These are phyloP conservation scores for Aphanomyces invadans DNA, from an alignment of 352 stramenopile species.

Conservation along the genomic window DNA sequence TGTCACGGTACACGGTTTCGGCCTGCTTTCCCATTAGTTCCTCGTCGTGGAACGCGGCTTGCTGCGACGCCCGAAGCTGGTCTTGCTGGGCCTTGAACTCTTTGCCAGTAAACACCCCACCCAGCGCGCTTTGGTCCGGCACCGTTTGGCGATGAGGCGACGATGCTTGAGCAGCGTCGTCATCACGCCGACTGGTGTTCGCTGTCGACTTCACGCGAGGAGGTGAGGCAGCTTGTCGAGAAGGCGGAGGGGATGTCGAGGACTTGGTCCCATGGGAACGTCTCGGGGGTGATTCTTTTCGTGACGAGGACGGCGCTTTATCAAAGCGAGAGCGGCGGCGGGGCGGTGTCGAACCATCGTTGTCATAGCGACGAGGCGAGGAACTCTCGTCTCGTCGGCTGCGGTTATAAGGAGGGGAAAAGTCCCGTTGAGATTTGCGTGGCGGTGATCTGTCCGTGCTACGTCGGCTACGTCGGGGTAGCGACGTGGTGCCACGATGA, in stretches of 20 bases:
- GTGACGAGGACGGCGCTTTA: constrained; percentile 21
- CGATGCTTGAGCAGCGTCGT: constrained; percentile 12
- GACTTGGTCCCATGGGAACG: constrained; percentile 5
- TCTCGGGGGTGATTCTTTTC: not conserved
- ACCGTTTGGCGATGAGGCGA: not conserved
- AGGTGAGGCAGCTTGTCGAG: constrained; percentile 25
- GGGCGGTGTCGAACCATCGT: constrained; percentile 30
- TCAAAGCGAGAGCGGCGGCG: constrained; percentile 22
- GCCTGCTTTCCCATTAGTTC: constrained; percentile 65
- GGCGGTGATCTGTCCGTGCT: no score
- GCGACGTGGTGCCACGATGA: no score
- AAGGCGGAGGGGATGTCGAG: no score
- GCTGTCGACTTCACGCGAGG: constrained; percentile 27
- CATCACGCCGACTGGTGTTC: not conserved
- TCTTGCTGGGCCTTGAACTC: constrained; percentile 61
- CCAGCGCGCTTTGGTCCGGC: constrained; percentile 34
- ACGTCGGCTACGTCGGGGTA: no score
- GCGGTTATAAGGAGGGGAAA: no score
- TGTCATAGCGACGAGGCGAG: no score
- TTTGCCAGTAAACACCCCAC: constrained; percentile 55
- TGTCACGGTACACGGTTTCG: constrained; percentile 79
- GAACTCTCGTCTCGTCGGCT: no score
- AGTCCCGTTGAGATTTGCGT: constrained; percentile 20
- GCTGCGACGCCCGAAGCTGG: constrained; percentile 42
- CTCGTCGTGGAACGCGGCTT: constrained; percentile 40